Conservation (phyloP, 208 protist genomes). For the Trypanosoma platydactyli region DNA sequence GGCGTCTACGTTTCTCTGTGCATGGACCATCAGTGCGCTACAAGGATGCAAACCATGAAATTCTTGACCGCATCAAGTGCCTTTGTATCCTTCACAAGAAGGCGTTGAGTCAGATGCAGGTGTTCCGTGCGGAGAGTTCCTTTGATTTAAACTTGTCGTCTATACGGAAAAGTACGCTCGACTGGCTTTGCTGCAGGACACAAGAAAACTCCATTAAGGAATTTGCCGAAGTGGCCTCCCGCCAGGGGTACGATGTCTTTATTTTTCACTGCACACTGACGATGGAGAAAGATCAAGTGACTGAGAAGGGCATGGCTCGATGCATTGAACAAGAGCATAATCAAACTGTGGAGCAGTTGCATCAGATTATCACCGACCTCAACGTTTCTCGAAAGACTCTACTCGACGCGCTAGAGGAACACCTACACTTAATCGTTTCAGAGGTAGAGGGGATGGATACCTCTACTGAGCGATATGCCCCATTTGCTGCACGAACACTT, state of each 20-base stretch:
- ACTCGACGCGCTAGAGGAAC: conserved; percentile 23
- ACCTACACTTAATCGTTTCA: conserved; percentile 6
- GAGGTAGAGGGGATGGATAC: not conserved
- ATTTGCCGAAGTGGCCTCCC: conserved; percentile 83
- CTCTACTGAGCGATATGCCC: conserved; percentile 22
- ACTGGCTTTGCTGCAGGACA: conserved; percentile 34
- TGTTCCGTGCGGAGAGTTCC: conserved; percentile 33
- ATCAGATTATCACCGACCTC: conserved; percentile 46
- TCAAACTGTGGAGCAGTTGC: conserved; percentile 30
- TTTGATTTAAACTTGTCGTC: conserved; percentile 14
- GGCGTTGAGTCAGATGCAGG: conserved; percentile 55
- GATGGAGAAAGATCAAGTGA: conserved; percentile 58
- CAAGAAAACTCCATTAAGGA: conserved; percentile 50
- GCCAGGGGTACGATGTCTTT: conserved; percentile 76
- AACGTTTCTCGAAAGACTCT: conserved; percentile 40
- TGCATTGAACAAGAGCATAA: conserved; percentile 39
- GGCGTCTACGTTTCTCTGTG: conserved; percentile 53
- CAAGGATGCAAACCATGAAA: conserved; percentile 48
- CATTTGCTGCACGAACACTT: conserved; percentile 37
- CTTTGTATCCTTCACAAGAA: conserved; percentile 60
- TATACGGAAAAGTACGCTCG: conserved; percentile 25
- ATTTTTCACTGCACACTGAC: conserved; percentile 63
- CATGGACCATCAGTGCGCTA: conserved; percentile 32
- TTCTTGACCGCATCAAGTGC: conserved; percentile 64
- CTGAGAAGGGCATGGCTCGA: conserved; percentile 53